Conservation (phyloP, 2,329 filamentous ascomycete genomes). For the Aureobasidium mangrovei region DNA sequence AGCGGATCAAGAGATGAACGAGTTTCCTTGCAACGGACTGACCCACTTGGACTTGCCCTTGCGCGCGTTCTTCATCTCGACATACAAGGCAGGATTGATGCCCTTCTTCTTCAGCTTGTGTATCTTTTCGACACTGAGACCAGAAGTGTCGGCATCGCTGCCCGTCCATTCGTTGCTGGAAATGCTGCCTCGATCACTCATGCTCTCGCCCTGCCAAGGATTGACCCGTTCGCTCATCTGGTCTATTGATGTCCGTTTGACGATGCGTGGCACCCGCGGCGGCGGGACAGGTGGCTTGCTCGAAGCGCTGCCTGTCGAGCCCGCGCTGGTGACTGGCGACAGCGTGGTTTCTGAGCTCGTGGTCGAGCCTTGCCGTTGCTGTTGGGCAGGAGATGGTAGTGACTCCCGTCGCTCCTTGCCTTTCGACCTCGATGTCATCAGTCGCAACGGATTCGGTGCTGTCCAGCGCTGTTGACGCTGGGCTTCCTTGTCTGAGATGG, state of each 20-base stretch:
- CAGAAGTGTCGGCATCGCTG: constrained; percentile 32
- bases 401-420: constrained; percentile 1
- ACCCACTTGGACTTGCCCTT: constrained; percentile 25
- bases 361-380: neutral
- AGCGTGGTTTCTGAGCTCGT: neutral
- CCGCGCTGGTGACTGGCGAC: neutral
- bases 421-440: neutral
- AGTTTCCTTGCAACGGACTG: constrained; percentile 51
- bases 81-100: constrained; percentile 38
- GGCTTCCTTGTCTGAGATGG: neutral
- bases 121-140: constrained; percentile 33
- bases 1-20: constrained; percentile 76
- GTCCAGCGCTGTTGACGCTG: constrained; percentile 8
- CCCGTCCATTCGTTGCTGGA: constrained; percentile 29
- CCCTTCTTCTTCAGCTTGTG: constrained; percentile 39
- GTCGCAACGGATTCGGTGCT: neutral
- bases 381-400: neutral
- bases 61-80: constrained; percentile 39
- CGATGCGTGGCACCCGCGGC: constrained; percentile 19
- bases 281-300: neutral
- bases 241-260: constrained; percentile 27
- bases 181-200: constrained; percentile 16
- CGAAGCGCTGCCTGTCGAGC: neutral
- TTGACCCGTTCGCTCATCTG: constrained; percentile 26
- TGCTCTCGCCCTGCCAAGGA: constrained; percentile 15